Evolutionary conservation across 2,329 filamentous ascomycete species (phyloP).

Genomic region (Metarhizium robertsii): DNA sequence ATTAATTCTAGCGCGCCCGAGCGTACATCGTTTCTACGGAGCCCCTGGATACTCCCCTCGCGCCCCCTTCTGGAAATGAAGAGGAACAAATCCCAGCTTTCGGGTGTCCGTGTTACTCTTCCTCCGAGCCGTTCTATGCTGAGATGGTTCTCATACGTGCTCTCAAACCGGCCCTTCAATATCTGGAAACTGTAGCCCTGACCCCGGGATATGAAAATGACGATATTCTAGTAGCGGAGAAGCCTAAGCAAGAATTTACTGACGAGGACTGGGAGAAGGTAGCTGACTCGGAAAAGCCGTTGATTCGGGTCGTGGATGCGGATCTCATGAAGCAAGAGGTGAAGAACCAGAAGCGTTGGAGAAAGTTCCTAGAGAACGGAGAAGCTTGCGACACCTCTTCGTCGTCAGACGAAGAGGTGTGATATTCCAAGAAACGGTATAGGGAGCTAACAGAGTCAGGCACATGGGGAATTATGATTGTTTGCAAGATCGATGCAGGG

Average conservation of each 20-base stretch:
- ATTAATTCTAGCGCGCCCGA: slow-evolving; percentile 40
- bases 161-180: slow-evolving; percentile 45
- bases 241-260: slow-evolving; percentile 10
- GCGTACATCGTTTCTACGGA: slow-evolving; percentile 49
- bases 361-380: slow-evolving; percentile 13
- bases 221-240: slow-evolving; percentile 20
- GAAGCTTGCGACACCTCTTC: neutral
- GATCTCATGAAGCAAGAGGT: slow-evolving; percentile 14
- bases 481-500: neutral
- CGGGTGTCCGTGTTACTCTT: slow-evolving; percentile 62
- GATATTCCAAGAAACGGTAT: neutral
- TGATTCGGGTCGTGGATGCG: slow-evolving; percentile 11
- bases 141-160: slow-evolving; percentile 55
- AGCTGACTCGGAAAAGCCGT: slow-evolving; percentile 20
- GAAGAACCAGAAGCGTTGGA: slow-evolving; percentile 17
- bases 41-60: slow-evolving; percentile 42
- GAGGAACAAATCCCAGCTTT: slow-evolving; percentile 31
- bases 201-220: slow-evolving; percentile 30
- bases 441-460: neutral
- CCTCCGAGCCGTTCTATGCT: slow-evolving; percentile 46
- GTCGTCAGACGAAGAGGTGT: neutral
- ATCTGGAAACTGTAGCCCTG: slow-evolving; percentile 48
- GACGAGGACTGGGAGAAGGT: slow-evolving; percentile 22
- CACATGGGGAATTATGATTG: neutral
- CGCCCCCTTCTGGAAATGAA: slow-evolving; percentile 40